Evolutionary conservation across 805 yeast species (phyloP).

Genomic region (Ogataea degrootiae): DNA sequence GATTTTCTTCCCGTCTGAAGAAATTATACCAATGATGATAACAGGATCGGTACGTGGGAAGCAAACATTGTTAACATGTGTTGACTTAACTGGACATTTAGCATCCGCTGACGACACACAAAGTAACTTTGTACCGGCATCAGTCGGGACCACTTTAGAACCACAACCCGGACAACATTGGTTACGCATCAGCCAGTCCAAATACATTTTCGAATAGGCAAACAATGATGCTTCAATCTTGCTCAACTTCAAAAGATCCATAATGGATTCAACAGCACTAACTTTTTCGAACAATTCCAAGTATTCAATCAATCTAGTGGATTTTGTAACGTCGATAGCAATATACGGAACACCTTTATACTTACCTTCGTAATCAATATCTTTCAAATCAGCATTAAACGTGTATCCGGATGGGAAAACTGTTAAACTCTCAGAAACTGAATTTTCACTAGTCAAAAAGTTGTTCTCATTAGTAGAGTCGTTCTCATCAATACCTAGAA

Average conservation of each 20-base stretch:
- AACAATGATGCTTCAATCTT: constrained; percentile 57
- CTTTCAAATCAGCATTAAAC: too few species aligned
- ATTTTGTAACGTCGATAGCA: constrained; percentile 52
- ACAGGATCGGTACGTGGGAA: constrained; percentile 94
- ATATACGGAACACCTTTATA: constrained; percentile 54
- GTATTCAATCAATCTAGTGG: constrained; percentile 12
- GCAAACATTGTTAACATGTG: constrained; percentile 64
- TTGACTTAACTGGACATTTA: constrained; percentile 36
- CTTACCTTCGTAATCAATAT: background rate
- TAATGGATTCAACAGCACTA: constrained; percentile 5
- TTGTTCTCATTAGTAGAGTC: constrained; percentile 19
- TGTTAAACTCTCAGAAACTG: constrained; percentile 3
- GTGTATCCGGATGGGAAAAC: constrained; percentile 3
- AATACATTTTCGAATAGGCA: constrained; percentile 77
- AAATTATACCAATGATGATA: constrained; percentile 74
- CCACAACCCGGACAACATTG: constrained; percentile 89
- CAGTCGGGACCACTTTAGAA: constrained; percentile 49
- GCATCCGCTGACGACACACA: constrained; percentile 38
- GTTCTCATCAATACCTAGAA: constrained; percentile 46
- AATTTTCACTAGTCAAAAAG: constrained; percentile 3
- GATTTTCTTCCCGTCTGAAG: constrained; percentile 52
- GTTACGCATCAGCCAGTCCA: constrained; percentile 79
- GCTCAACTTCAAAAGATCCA: constrained; percentile 20
- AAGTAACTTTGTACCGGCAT: constrained; percentile 59
- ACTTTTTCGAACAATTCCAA: constrained; percentile 4